Evolutionary conservation across 2,329 filamentous ascomycete species (phyloP), one percentile per base, ranked within the genome.

Genomic region (Xylariaceae sp.): DNA sequence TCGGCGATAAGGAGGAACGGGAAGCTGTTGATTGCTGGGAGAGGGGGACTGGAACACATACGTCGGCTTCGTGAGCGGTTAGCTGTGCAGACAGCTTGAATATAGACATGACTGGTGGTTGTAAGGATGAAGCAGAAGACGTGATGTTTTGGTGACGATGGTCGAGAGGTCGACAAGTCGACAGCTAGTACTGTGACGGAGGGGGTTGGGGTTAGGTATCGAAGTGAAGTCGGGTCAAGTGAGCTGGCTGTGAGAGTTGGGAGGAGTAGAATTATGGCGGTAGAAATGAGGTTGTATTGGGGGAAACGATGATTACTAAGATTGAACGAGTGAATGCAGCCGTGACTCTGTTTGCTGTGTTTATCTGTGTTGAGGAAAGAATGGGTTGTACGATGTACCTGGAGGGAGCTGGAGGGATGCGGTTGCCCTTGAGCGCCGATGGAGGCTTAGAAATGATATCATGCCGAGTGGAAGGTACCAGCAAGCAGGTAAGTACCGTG

Each of bases 41-140:
- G 47, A 52, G 50, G 15, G 55, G 53, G 7, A 56, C 23, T 45
- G 41, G 37, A 55, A 48, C 47, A 68, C 87, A 76, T 81, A 97
- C 94, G 85, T 99, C 94, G 73, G 94, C 88, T 74, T 94, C 89
- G 74, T 99, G 94, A 71, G 91, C 93, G 67, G 86, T 79, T 66
- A 99, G 83, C 71, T 90, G 89, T 67, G 93, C 92, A 63, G 94
- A 96, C 71, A 99, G 86, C 82, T 93, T 96, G 82, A 91, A 97
- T 73, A 92, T 88, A 75, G 82, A 79, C 88, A 93, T 92, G 68
- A 65, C 66, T 57, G 65, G 66, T 57, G 57, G 41, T 48, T 52
- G 37, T 59, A 53, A 44, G 37, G 15, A 35, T 52, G 9, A 50
- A 11, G 4, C 34, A 51, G 34, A n/a, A 54, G 34, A 35, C 11